Base-by-base conservation (phyloP, 2,329 filamentous ascomycete species). In the Aaosphaeria pasadenensis region DNA sequence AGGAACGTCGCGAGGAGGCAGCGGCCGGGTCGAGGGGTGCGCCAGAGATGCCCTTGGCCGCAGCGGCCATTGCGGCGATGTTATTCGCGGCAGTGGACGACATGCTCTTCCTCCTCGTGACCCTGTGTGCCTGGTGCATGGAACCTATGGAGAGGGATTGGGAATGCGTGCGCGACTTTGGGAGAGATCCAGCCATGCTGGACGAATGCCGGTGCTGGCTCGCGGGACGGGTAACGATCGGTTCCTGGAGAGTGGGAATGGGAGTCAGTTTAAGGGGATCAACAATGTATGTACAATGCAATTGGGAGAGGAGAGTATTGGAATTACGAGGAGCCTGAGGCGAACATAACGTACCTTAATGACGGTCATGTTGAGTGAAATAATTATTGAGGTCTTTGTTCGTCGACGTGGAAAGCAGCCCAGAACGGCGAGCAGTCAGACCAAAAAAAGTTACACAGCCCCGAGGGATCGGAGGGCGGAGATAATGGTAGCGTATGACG, bases 91-190 rank as follows among this genome's bases (percentile, higher is more conserved):
- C 82, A 55, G 84, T 87, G 52, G 89, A 90, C 67, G 83, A 85
- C 67, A 95, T 91, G 74, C 91, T 96, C 82, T 97, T 97, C 62
- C 94, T 85, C 64, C 92, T 89, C 60, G 89, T 91, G 58, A 97
- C 84, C 60, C 94, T 88, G 72, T 96, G 88, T 70, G 84, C 86
- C 60, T 85, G 76, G 75, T 91, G 92, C 65, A 91, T 82, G 49
- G 87, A 84, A 59, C 84, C 84, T 50, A 87, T 81, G 47, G 91
- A 87, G 59, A 91, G 78, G 49, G 89, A 92, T 71, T 94, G 87
- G 43, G 89, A 89, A 75, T 91, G 89, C 60, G 84, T 85, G 65
- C 91, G 86, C 54, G 84, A 82, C 73, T 88, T 85, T 51, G 73
- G 76, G 44, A 87, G 78, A 54, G 85, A 83, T 57, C 80, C 77